Evolutionary conservation across 2,329 filamentous ascomycete species (phyloP), one percentile per base, ranked within the genome.

Genomic region (Trichoderma arundinaceum): DNA sequence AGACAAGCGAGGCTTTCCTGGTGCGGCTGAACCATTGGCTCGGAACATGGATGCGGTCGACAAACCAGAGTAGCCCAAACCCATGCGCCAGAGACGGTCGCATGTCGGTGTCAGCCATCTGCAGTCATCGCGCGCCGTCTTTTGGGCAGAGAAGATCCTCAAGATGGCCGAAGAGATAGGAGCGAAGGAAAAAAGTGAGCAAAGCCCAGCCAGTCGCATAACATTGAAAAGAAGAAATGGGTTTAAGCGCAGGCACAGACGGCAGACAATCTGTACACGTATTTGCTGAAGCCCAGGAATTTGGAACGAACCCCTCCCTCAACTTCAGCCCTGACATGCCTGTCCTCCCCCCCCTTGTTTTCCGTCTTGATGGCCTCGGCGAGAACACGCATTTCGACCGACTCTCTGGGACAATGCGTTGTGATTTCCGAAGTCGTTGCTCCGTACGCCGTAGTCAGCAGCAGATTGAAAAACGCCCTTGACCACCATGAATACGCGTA

Each of bases 21-120:
- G 7, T 62, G 59, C 60, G 60, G 60, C 60, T 63, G 60, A 63
- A 54, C 49, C 49, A 46, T 32, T 49, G 33, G 44, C 9, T 60
- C 57, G 57, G 57, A 60, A 60, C 28, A 10, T 35, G 22, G 60
- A 52, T 52, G 48, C 38, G 38, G 58, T 53, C 15, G 28, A 7
- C 38, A 53, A 51, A 52, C 28, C 22, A 41, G 9, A 8, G 12
- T 46, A 13, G n/a, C 28, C 1, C 39, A n/a, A 10, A n/a, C 39
- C 39, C 39, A 43, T 43, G 39, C 39, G 12, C 12, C n/a, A 43
- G 22, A 44, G 38, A 19, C 38, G 38, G 44, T 43, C 46, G 58
- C 58, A 41, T 41, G 54, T 58, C 54, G 32, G 54, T 22, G 41
- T 58, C 54, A 58, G 32, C 54, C 28, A 35, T 46, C 32, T 52